A percentile compares a stretch with the other conserved stretches of the same genome.
Conservation (phyloP, 176 grass and related monocot genomes). For the Pontederia paniculata region DNA sequence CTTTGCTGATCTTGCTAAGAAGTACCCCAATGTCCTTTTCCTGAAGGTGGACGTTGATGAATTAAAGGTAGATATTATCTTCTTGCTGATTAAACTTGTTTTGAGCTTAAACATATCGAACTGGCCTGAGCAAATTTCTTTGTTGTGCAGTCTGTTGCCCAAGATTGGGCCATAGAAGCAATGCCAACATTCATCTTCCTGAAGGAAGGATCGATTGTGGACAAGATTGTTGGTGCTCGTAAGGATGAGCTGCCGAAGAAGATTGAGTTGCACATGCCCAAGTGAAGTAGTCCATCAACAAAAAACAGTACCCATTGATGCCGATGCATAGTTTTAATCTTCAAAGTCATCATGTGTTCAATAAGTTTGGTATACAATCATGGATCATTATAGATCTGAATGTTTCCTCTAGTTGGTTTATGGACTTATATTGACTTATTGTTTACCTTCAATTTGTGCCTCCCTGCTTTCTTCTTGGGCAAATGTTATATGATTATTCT, state of each 20-base stretch:
- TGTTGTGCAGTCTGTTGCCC: constrained; percentile 21
- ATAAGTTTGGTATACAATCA: no score
- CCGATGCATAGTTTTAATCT: no score
- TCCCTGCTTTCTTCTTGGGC: no score
- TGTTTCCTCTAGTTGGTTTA: no score
- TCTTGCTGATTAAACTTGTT: background rate
- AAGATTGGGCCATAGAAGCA: constrained; percentile 25
- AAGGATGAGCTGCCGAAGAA: constrained; percentile 29
- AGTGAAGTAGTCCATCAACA: no score
- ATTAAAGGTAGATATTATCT: constrained; percentile 30
- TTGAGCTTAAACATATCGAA: background rate
- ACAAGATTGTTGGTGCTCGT: constrained; percentile 29
- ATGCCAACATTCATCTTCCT: constrained; percentile 53
- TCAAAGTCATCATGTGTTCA: no score
- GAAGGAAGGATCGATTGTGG: constrained; percentile 22
- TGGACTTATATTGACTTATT: no score
- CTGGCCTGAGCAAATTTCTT: background rate
- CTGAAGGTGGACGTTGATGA: constrained; percentile 73
- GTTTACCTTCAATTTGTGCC: no score
- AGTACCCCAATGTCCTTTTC: constrained; percentile 27
- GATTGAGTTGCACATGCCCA: constrained; percentile 9
- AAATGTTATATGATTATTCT: no score
- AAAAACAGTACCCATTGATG: no score
- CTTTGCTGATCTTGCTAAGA: constrained; percentile 44
- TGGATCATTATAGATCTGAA: no score